Percentiles rank a stretch among this genome's conserved stretches.
These are phyloP conservation scores for Malassezia cuniculi DNA, from an alignment of 1,284 basidiomycete genomes.

Conservation along the genomic window DNA sequence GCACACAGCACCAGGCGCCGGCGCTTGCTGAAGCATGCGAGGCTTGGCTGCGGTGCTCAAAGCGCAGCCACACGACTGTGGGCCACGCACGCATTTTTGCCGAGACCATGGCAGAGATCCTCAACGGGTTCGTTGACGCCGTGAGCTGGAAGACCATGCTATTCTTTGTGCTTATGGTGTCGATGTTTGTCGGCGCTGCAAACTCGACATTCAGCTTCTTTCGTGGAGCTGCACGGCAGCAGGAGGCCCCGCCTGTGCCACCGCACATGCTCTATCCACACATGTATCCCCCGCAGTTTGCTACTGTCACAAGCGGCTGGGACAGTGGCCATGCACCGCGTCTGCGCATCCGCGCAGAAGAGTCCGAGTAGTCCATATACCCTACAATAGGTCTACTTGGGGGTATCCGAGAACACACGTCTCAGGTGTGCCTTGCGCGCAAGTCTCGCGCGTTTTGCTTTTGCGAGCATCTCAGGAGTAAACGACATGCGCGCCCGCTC, in stretches of 20 bases:
- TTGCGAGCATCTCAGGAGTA: constrained; percentile 21
- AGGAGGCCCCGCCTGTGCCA: too few relatives aligned
- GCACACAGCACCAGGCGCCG: constrained; percentile 31
- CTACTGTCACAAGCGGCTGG: too few relatives aligned
- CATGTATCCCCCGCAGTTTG: too few relatives aligned
- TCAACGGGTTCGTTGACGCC: constrained; percentile 89
- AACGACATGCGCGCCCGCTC: constrained; percentile 22
- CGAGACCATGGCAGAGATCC: constrained; percentile 85
- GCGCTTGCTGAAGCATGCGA: constrained; percentile 31
- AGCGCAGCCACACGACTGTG: constrained; percentile 74
- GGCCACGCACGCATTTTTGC: constrained; percentile 79
- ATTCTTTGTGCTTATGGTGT: constrained; percentile 32
- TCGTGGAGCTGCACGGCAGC: constrained; percentile 15
- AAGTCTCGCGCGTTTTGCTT: too few relatives aligned
- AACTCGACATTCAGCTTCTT: constrained; percentile 41
- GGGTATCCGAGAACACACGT: too few relatives aligned
- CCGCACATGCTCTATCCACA: too few relatives aligned
- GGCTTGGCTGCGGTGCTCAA: constrained; percentile 87
- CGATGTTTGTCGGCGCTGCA: constrained; percentile 36
- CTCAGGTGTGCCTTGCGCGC: too few relatives aligned
- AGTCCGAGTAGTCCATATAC: constrained; percentile 2
- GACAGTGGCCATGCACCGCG: neutral
- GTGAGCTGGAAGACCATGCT: constrained; percentile 87
- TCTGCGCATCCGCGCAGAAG: neutral
- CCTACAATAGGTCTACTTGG: too few relatives aligned